Conservation (phyloP, 768 basidiomycete species). For the Chiua virens region DNA sequence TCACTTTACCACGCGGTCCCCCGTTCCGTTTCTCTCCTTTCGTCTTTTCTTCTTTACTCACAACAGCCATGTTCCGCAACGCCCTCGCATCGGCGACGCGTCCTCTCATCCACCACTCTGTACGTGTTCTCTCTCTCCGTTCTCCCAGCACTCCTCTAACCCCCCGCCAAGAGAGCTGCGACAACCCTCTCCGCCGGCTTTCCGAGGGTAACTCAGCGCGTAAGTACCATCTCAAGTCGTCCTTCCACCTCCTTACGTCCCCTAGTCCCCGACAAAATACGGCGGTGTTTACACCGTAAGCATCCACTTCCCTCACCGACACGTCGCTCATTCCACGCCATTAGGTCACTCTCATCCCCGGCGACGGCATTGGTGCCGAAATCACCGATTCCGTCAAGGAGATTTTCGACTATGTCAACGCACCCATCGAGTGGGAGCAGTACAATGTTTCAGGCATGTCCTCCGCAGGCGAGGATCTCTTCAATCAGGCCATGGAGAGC, state of each 20-base stretch:
- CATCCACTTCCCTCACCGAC: constrained; percentile 5
- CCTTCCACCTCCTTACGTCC: constrained; percentile 4
- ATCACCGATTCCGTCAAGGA: constrained; percentile 99
- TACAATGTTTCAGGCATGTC: constrained; percentile 98
- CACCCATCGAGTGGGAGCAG: constrained; percentile 99
- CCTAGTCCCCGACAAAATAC: constrained; percentile 83
- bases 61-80: constrained; percentile 59
- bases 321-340: constrained; percentile 22
- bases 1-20: constrained; percentile 7
- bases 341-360: constrained; percentile 95
- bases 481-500: constrained; percentile 97
- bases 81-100: constrained; percentile 57
- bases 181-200: constrained; percentile 80
- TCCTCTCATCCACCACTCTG: constrained; percentile 51
- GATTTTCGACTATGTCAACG: constrained; percentile 96
- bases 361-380: constrained; percentile 96
- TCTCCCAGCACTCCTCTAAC: background rate
- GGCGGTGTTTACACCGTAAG: constrained; percentile 90
- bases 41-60: constrained; percentile 19
- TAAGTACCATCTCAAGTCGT: constrained; percentile 34
- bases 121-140: constrained; percentile 34
- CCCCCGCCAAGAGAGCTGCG: constrained; percentile 54
- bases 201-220: constrained; percentile 71
- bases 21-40: constrained; percentile 34
- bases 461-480: constrained; percentile 88